phyloP scores from a whole-genome alignment of 2,329 filamentous ascomycete genomes.

The Colletotrichum sp. region DNA sequence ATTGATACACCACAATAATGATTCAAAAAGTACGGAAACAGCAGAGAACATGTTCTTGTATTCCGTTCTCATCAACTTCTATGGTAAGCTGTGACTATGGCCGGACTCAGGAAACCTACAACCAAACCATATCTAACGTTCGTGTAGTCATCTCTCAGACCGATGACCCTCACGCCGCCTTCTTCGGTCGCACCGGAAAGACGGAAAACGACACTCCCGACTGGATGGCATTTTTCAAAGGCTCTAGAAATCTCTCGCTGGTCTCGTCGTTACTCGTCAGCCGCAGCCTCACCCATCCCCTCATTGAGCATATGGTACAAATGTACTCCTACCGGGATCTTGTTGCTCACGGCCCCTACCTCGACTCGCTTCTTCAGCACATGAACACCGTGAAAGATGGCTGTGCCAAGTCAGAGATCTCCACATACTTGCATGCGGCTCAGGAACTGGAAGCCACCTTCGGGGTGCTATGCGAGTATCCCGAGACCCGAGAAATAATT shows the following conservation, averaged over 20 bases:
- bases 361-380: background rate
- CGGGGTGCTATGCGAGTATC: background rate
- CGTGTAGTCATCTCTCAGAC: background rate
- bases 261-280: background rate
- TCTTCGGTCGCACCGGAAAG: background rate
- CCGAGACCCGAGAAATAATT: slow-evolving; percentile 30
- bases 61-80: background rate
- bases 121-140: background rate
- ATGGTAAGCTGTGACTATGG: background rate
- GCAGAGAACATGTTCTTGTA: background rate
- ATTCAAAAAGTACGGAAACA: background rate
- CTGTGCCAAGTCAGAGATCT: background rate
- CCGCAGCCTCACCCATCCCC: background rate
- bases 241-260: background rate
- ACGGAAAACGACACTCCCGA: background rate
- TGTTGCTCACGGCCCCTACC: background rate
- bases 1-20: background rate
- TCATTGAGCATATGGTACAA: background rate
- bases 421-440: background rate
- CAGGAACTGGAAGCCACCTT: background rate
- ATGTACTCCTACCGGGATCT: background rate
- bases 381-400: background rate
- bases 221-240: background rate
- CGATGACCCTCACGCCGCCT: background rate
- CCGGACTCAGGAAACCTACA: background rate